Conservation (phyloP, 2,329 filamentous ascomycete species). For the Penicillium sclerotiorum region DNA sequence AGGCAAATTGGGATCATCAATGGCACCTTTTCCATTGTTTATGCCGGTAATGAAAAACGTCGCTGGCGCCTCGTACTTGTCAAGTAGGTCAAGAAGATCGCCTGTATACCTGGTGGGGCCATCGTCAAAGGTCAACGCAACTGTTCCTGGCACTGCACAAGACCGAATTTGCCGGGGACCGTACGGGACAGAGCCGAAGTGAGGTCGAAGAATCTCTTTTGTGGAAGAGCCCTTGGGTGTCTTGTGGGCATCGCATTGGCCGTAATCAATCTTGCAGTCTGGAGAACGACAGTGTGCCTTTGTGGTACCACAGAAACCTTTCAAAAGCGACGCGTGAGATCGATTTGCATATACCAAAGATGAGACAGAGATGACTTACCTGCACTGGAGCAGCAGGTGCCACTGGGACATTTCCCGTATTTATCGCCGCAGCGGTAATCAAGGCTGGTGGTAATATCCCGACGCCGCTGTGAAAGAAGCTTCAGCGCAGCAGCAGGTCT, state of each 20-base stretch:
- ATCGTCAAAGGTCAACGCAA: conserved; percentile 70
- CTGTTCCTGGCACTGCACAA: conserved; percentile 56
- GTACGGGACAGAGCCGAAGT: conserved; percentile 41
- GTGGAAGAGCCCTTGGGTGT: conserved; percentile 40
- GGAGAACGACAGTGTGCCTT: conserved; percentile 43
- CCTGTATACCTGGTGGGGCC: conserved; percentile 65
- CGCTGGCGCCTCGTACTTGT: conserved; percentile 62
- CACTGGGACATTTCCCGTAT: conserved; percentile 36
- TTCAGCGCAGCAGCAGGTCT: background rate
- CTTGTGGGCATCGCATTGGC: conserved; percentile 41
- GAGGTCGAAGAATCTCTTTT: conserved; percentile 36
- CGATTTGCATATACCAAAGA: background rate
- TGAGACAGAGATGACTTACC: conserved; percentile 27
- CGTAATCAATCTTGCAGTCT: conserved; percentile 44
- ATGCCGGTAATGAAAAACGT: conserved; percentile 67
- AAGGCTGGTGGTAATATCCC: conserved; percentile 11
- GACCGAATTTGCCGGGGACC: conserved; percentile 38
- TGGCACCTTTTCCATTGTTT: conserved; percentile 50
- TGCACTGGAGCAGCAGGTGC: conserved; percentile 42
- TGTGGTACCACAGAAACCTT: conserved; percentile 44
- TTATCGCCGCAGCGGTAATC: conserved; percentile 39
- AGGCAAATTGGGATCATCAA: conserved; percentile 44
- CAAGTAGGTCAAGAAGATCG: conserved; percentile 64
- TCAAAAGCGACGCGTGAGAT: background rate
- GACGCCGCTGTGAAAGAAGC: background rate